Conservation (phyloP, 305 asterid genomes). For the Fraxinus velutina region DNA sequence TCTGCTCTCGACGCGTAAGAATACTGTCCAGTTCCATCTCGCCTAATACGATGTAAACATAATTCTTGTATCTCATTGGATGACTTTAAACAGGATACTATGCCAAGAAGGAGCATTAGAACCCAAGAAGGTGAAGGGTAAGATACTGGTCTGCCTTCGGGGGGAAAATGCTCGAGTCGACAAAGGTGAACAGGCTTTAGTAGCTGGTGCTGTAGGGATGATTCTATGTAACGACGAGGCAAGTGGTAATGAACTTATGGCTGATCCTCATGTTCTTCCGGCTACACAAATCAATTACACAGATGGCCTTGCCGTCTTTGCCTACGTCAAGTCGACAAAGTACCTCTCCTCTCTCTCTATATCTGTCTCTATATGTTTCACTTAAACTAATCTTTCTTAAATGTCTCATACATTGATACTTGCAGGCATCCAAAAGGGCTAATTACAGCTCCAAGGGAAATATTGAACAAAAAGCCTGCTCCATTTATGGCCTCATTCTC, state of each 20-base stretch:
- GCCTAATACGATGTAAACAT: neutral
- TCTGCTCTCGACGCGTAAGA: slow-evolving; percentile 28
- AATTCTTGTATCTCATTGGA: neutral
- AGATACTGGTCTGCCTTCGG: slow-evolving; percentile 35
- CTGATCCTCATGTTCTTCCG: slow-evolving; percentile 37
- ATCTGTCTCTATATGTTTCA: neutral
- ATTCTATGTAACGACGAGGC: slow-evolving; percentile 32
- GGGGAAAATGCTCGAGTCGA: slow-evolving; percentile 26
- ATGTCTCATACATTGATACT: neutral
- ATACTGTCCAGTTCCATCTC: neutral
- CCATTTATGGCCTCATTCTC: slow-evolving; percentile 36
- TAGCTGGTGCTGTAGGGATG: slow-evolving; percentile 47
- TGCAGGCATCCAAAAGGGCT: slow-evolving; percentile 18
- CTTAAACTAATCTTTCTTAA: neutral
- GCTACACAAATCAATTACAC: slow-evolving; percentile 32
- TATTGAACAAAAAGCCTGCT: slow-evolving; percentile 23
- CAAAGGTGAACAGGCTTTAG: slow-evolving; percentile 27
- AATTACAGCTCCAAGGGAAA: slow-evolving; percentile 18
- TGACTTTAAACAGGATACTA: slow-evolving; percentile 25
- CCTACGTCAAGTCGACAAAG: slow-evolving; percentile 33
- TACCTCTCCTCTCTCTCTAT: neutral
- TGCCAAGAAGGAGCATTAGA: slow-evolving; percentile 35
- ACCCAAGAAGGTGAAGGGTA: slow-evolving; percentile 34
- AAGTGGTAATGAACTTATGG: slow-evolving; percentile 23
- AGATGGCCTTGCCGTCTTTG: slow-evolving; percentile 26